Evolutionary conservation across 495 filamentous ascomycete species (phyloP).

Genomic region (Penicillium bialowiezense): DNA sequence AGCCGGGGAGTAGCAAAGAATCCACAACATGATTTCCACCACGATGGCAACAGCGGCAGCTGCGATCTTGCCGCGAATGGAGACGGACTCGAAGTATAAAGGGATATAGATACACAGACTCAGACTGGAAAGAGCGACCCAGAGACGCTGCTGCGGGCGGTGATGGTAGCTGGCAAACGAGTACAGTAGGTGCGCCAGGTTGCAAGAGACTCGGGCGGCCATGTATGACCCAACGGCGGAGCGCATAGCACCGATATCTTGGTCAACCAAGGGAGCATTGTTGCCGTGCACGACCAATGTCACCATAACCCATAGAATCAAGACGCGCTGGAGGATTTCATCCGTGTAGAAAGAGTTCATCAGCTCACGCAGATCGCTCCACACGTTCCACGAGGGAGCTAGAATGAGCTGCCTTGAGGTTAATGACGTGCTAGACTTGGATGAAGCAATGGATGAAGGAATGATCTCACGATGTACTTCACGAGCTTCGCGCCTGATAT

Average conservation of each 20-base stretch:
- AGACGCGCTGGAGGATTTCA: slow-evolving; percentile 42
- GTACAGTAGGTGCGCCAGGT: slow-evolving; percentile 29
- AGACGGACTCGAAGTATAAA: slow-evolving; percentile 34
- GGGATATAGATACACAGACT: slow-evolving; percentile 38
- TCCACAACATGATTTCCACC: slow-evolving; percentile 28
- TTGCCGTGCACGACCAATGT: slow-evolving; percentile 46
- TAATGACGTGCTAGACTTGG: background rate
- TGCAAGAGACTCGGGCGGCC: slow-evolving; percentile 27
- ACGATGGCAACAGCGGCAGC: slow-evolving; percentile 36
- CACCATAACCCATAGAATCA: slow-evolving; percentile 49
- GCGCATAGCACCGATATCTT: slow-evolving; percentile 40
- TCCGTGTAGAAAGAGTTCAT: slow-evolving; percentile 53
- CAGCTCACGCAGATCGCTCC: slow-evolving; percentile 45
- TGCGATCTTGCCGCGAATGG: slow-evolving; percentile 36
- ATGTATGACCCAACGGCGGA: slow-evolving; percentile 40
- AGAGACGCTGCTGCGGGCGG: slow-evolving; percentile 34
- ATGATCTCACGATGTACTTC: slow-evolving; percentile 37
- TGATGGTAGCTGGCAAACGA: slow-evolving; percentile 40
- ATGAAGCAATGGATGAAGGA: background rate
- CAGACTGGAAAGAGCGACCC: slow-evolving; percentile 26
- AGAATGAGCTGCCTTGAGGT: slow-evolving; percentile 29
- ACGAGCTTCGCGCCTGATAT: slow-evolving; percentile 44
- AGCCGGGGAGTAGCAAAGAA: slow-evolving; percentile 33
- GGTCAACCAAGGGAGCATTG: slow-evolving; percentile 41
- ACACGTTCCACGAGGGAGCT: slow-evolving; percentile 46